Percentiles rank a stretch among this genome's conserved stretches.
These are phyloP conservation scores for Sorghum bicolor DNA, from an alignment of 176 grass and related monocot genomes.

Conservation along the genomic window DNA sequence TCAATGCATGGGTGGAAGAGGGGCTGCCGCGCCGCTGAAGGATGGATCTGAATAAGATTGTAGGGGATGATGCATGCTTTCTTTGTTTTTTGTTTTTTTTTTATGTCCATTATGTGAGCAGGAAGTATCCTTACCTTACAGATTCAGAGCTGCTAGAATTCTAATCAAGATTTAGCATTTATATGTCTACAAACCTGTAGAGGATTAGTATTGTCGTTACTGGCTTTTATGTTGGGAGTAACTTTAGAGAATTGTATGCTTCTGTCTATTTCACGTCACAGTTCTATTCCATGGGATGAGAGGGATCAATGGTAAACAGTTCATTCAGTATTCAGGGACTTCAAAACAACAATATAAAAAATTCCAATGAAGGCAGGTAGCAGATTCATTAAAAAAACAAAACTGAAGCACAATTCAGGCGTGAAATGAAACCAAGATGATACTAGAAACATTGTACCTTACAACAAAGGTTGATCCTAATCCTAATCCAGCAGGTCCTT, in stretches of 20 bases:
- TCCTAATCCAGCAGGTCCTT: neutral
- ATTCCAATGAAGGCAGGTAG: neutral
- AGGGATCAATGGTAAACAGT: neutral
- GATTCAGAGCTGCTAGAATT: conserved; percentile 16
- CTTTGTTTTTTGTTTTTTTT: neutral
- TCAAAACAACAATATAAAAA: neutral
- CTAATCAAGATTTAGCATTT: neutral
- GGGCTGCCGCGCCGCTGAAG: no score
- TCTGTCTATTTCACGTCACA: neutral
- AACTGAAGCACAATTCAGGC: neutral
- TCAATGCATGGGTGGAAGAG: neutral
- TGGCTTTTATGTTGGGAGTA: neutral
- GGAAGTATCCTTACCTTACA: neutral
- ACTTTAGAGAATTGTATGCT: neutral
- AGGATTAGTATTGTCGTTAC: neutral
- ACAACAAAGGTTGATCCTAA: neutral
- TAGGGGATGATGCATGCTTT: neutral
- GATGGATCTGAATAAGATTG: conserved; percentile 17
- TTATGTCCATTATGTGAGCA: neutral
- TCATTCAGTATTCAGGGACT: neutral
- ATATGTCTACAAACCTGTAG: neutral
- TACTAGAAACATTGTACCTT: neutral
- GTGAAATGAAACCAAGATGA: neutral
- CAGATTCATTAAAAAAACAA: neutral
- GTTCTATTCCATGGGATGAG: neutral